Conservation (phyloP, 495 filamentous ascomycete species). For the Penicillium fimorum region DNA sequence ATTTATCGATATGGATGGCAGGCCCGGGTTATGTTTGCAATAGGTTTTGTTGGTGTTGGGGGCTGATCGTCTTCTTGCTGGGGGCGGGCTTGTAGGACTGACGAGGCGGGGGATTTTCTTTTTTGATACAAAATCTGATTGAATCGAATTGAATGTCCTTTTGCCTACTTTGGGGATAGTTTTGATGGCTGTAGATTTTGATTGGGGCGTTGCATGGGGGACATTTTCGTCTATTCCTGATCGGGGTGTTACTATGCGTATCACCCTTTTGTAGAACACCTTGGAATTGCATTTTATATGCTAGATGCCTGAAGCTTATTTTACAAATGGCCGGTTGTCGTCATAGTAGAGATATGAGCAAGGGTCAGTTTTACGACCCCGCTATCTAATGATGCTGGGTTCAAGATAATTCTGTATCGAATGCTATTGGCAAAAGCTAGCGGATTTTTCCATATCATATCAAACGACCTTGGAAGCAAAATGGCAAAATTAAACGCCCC, state of each 20-base stretch:
- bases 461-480: not conserved
- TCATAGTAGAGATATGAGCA: not conserved
- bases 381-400: not conserved
- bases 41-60: not conserved
- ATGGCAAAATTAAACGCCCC: not conserved
- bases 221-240: constrained; percentile 8
- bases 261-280: not conserved
- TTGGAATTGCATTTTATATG: not conserved
- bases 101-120: constrained; percentile 20
- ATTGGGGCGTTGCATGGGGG: not conserved
- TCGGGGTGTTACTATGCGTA: not conserved
- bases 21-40: constrained; percentile 5
- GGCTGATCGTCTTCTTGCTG: constrained; percentile 8
- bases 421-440: not conserved
- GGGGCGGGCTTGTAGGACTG: constrained; percentile 15
- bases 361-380: not conserved
- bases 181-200: not conserved
- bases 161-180: not conserved
- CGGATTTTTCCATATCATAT: not conserved
- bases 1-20: not conserved
- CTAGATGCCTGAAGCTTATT: too few species aligned
- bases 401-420: not conserved
- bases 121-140: constrained; percentile 32
- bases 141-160: constrained; percentile 34
- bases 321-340: not conserved